A percentile compares a stretch with the other conserved stretches of the same genome.
These are phyloP conservation scores for Viola odorata DNA, from an alignment of 345 rosid genomes.

Conservation along the genomic window DNA sequence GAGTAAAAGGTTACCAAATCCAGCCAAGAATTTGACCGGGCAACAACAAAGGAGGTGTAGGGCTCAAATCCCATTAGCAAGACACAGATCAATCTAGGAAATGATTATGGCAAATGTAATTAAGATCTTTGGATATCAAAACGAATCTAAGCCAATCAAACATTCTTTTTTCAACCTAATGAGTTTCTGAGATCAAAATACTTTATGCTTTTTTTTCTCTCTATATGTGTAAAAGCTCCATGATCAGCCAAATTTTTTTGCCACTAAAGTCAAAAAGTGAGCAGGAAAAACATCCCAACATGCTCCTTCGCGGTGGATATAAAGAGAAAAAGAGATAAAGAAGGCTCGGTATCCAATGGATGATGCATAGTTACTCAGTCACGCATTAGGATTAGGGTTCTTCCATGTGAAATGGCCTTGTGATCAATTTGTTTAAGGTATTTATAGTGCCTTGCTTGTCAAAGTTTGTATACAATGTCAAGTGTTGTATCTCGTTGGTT, in stretches of 20 bases:
- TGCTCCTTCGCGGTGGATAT: slow-evolving; percentile 22
- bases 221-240: slow-evolving; percentile 25
- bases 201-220: slow-evolving; percentile 19
- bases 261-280: slow-evolving; percentile 47
- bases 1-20: neutral
- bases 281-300: slow-evolving; percentile 31
- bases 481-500: too few species aligned
- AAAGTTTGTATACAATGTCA: too few species aligned
- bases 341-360: slow-evolving; percentile 36
- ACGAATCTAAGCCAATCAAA: slow-evolving; percentile 13
- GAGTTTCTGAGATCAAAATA: slow-evolving; percentile 16
- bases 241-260: slow-evolving; percentile 31
- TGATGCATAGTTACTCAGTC: slow-evolving; percentile 8
- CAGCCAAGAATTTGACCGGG: neutral
- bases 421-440: too few species aligned
- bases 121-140: slow-evolving; percentile 8
- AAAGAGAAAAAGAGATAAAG: slow-evolving; percentile 10
- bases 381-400: neutral
- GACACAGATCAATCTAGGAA: slow-evolving; percentile 16
- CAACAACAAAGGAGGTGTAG: neutral
- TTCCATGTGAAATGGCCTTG: neutral
- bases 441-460: too few species aligned
- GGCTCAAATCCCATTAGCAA: slow-evolving; percentile 27
- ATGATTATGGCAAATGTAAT: slow-evolving; percentile 19
- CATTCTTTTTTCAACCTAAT: slow-evolving; percentile 13